Evolutionary conservation across 208 protist genomes (phyloP), one percentile per base, ranked within the genome.

Genomic region (Crithidia fasciculata): DNA sequence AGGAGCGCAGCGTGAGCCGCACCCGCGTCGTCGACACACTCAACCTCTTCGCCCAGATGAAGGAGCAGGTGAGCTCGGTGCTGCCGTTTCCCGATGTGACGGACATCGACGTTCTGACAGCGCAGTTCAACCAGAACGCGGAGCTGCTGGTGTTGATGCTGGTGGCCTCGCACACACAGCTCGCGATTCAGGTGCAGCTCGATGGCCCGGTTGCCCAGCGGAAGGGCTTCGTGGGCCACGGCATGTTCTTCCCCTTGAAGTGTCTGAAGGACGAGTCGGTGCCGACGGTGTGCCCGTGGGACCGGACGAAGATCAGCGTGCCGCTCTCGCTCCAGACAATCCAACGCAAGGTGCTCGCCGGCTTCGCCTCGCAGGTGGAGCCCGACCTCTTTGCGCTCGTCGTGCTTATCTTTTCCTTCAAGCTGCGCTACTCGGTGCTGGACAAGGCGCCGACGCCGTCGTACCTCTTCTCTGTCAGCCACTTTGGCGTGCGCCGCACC

Each of bases 261-360:
- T 88, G 83, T 67, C 65, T 78, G 49, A 81, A 85, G 58, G 84
- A 91, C 61, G 37, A 61, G n/a, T 86, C 81, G 2, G 87, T 92
- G 44, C 86, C 90, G 43, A 89, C 86, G 5, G 80, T 84, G 47
- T 92, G 87, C 66, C 84, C 81, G 47, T 95, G 90, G 90, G 62
- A 80, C 0, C 60, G 69, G 18, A 62, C 72, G 56, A 86, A 68
- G 41, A 72, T 93, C 10, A 90, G 84, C 72, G 82, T 95, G 41
- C 90, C 90, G 9, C 80, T 93, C 10, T 84, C 78, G 3, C 74
- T 95, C 4, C 85, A 86, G 47, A 88, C 90, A 4, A 87, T 77
- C 12, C 88, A 91, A 69, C 73, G 69, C 18, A 82, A 83, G 50
- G 78, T 95, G 28, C 75, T 87, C 12, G 86, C 82, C 15, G 86